Percentiles rank a stretch among this genome's conserved stretches.
Evolutionary conservation across 306 rosid genomes (phyloP).

Genomic region (Oxytropis ochrocephala): DNA sequence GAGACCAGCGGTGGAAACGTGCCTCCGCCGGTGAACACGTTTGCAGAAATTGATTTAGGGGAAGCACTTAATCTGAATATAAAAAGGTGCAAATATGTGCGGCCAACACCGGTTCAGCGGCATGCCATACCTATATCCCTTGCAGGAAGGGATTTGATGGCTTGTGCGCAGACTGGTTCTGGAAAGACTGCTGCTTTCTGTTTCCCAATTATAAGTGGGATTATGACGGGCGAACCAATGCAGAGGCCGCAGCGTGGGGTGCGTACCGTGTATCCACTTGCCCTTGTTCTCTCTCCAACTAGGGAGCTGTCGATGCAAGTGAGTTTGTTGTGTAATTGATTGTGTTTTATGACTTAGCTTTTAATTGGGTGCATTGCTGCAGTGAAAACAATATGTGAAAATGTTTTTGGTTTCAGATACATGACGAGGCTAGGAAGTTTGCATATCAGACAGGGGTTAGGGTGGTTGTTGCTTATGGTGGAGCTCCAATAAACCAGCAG

Average conservation of each 20-base stretch:
- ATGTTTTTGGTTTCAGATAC: conserved; percentile 54
- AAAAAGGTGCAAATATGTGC: conserved; percentile 74
- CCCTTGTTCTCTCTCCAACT: conserved; percentile 91
- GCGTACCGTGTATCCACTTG: conserved; percentile 73
- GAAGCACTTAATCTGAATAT: conserved; percentile 71
- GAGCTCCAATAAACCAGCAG: conserved; percentile 87
- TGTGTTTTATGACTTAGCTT: not conserved
- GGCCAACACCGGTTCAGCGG: conserved; percentile 88
- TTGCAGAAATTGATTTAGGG: conserved; percentile 85
- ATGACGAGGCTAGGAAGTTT: conserved; percentile 65
- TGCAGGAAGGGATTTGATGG: conserved; percentile 78
- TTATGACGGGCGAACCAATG: conserved; percentile 58
- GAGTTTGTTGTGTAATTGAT: conserved; percentile 24
- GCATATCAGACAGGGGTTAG: conserved; percentile 82
- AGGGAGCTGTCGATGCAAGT: conserved; percentile 89
- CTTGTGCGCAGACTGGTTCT: conserved; percentile 92
- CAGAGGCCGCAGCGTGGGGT: conserved; percentile 71
- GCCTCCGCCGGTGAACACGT: conserved; percentile 70
- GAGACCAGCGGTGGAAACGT: conserved; percentile 79
- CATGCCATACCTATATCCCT: conserved; percentile 84
- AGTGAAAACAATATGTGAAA: not conserved
- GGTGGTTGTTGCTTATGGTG: conserved; percentile 91
- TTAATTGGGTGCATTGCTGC: not conserved
- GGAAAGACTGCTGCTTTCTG: conserved; percentile 95
- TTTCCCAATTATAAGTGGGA: conserved; percentile 84